A percentile compares a stretch with the other conserved stretches of the same genome.
These are phyloP conservation scores for Bothriochloa decipiens DNA, from an alignment of 176 grass and related monocot species.

Conservation along the genomic window DNA sequence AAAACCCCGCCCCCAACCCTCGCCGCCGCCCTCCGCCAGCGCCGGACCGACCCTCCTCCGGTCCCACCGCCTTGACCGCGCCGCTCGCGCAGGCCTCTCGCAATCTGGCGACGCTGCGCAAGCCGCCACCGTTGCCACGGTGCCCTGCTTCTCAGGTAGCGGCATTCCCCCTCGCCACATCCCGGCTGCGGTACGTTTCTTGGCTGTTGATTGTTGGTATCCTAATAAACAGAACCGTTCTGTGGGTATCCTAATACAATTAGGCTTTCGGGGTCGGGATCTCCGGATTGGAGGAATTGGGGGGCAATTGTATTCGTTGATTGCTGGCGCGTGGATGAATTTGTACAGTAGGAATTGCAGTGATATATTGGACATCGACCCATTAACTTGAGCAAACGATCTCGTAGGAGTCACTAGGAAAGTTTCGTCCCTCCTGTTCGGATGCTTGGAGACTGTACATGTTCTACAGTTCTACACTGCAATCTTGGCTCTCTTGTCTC, in stretches of 20 bases:
- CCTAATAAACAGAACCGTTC: neutral
- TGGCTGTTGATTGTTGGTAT: neutral
- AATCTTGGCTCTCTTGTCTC: neutral
- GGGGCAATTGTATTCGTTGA: neutral
- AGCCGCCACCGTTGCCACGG: neutral
- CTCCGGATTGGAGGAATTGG: neutral
- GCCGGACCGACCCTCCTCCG: neutral
- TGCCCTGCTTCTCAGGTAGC: neutral
- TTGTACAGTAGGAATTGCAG: neutral
- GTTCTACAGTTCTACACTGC: neutral
- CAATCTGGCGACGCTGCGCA: neutral
- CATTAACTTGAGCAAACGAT: neutral
- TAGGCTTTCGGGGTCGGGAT: neutral
- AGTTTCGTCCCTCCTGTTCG: neutral
- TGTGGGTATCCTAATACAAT: neutral
- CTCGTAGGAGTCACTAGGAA: neutral
- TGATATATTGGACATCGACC: neutral
- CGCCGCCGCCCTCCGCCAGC: neutral
- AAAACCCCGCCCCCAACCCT: neutral
- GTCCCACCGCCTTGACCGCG: neutral
- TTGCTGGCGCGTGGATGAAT: neutral
- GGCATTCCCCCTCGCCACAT: neutral
- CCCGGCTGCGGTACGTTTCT: constrained; percentile 15
- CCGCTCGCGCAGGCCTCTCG: neutral
- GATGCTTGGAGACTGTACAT: neutral